Percentiles rank a stretch among this genome's conserved stretches.
Evolutionary conservation across 441 rosid genomes (phyloP).

Genomic region (Croton setiger): DNA sequence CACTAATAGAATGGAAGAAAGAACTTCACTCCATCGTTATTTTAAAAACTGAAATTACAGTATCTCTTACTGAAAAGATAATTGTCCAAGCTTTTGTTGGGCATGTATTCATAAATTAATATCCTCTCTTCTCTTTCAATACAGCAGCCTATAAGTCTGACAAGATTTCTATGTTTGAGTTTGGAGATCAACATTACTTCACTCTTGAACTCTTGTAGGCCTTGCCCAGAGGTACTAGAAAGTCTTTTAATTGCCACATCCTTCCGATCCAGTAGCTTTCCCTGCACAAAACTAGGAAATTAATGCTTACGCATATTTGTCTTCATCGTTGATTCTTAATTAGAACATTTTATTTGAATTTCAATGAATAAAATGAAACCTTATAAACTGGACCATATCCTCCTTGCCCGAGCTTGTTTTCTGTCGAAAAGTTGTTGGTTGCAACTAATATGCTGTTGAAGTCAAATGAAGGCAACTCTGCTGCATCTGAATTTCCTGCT

Average conservation of each 20-base stretch:
- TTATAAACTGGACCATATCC: conserved; percentile 26
- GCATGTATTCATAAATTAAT: conserved; percentile 29
- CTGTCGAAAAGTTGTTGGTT: conserved; percentile 22
- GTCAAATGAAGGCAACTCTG: conserved; percentile 17
- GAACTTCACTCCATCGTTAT: no score
- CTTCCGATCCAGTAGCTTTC: conserved; percentile 23
- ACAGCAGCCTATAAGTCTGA: conserved; percentile 25
- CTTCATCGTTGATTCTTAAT: background rate
- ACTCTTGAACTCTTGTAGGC: conserved; percentile 18
- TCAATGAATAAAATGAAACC: no score
- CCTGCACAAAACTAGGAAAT: conserved; percentile 14
- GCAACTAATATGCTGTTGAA: conserved; percentile 16
- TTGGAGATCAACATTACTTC: conserved; percentile 27
- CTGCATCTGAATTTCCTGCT: background rate
- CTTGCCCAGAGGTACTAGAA: conserved; percentile 22
- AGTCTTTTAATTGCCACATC: conserved; percentile 24
- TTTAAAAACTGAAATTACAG: background rate
- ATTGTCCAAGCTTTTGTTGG: conserved; percentile 27
- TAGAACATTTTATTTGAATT: no score
- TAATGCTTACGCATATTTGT: background rate
- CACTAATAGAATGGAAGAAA: no score
- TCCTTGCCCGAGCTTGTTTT: conserved; percentile 31
- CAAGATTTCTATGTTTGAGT: conserved; percentile 34
- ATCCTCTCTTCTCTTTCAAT: conserved; percentile 24
- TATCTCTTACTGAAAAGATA: conserved; percentile 23